Percentiles rank a stretch among this genome's conserved stretches.
These are phyloP conservation scores for Falciphora oryzae DNA, from an alignment of 2,329 filamentous ascomycete genomes.

Conservation along the genomic window DNA sequence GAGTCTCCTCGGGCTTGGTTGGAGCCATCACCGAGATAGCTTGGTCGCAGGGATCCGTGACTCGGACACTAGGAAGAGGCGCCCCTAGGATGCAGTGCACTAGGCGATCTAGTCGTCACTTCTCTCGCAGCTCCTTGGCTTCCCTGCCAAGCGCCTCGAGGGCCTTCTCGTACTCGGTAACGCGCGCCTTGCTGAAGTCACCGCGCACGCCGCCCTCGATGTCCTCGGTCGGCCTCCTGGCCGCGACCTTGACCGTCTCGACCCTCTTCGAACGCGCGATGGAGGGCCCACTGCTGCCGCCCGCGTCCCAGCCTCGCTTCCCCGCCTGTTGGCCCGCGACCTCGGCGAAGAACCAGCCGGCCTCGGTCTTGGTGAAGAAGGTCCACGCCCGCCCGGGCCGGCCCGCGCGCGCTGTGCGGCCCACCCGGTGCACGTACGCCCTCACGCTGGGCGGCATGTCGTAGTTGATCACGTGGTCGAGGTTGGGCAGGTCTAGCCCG, in stretches of 20 bases:
- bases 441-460: constrained; percentile 77
- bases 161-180: constrained; percentile 47
- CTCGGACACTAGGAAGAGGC: not conserved
- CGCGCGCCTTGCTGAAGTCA: constrained; percentile 38
- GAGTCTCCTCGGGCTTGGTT: not conserved
- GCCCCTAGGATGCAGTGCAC: too few relatives aligned
- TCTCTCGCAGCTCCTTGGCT: constrained; percentile 34
- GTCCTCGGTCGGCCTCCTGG: constrained; percentile 33
- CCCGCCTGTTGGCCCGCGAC: constrained; percentile 57
- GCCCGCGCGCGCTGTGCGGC: constrained; percentile 81
- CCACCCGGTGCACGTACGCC: constrained; percentile 86
- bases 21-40: not conserved
- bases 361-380: constrained; percentile 74
- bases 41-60: not conserved
- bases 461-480: constrained; percentile 89
- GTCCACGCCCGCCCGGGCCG: constrained; percentile 77
- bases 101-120: constrained; percentile 6
- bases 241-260: constrained; percentile 40
- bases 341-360: constrained; percentile 86
- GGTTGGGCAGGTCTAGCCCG: constrained; percentile 73
- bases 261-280: constrained; percentile 39
- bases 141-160: constrained; percentile 58
- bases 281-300: constrained; percentile 28
- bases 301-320: constrained; percentile 41
- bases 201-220: constrained; percentile 19